A percentile compares a stretch with the other conserved stretches of the same genome.
These are phyloP conservation scores for Calonectria ilicicola DNA, from an alignment of 2,329 filamentous ascomycete species.

Conservation along the genomic window DNA sequence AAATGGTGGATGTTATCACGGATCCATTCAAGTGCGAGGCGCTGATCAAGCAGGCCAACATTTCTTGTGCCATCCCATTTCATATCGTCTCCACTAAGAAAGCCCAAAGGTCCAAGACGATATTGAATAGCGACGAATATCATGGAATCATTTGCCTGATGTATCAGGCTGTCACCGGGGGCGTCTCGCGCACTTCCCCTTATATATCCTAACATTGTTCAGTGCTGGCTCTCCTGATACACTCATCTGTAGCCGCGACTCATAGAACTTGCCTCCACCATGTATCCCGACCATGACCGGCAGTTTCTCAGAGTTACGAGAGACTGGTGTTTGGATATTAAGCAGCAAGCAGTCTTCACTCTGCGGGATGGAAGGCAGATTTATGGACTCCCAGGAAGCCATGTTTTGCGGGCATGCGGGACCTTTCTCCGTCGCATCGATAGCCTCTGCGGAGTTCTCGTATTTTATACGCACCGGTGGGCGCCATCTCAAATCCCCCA, in stretches of 20 bases:
- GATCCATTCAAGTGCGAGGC: background rate
- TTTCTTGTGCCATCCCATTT: background rate
- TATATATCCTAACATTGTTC: background rate
- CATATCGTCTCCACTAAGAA: background rate
- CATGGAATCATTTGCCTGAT: background rate
- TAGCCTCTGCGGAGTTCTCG: accelerated
- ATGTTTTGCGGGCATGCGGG: background rate
- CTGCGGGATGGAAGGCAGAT: background rate
- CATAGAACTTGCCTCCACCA: background rate
- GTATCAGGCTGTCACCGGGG: background rate
- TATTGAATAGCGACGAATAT: background rate
- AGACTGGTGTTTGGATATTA: background rate
- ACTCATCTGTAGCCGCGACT: no score
- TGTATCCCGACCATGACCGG: background rate
- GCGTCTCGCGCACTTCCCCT: background rate
- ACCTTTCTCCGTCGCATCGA: background rate
- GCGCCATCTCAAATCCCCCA: background rate
- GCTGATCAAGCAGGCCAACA: background rate
- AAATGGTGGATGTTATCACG: background rate
- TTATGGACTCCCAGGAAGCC: background rate
- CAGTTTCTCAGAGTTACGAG: background rate
- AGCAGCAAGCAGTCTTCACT: background rate
- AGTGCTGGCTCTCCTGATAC: background rate
- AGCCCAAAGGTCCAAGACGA: background rate
- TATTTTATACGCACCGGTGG: background rate